Conservation (phyloP, 2,329 filamentous ascomycete species). For the Podosphaera aphanis region DNA sequence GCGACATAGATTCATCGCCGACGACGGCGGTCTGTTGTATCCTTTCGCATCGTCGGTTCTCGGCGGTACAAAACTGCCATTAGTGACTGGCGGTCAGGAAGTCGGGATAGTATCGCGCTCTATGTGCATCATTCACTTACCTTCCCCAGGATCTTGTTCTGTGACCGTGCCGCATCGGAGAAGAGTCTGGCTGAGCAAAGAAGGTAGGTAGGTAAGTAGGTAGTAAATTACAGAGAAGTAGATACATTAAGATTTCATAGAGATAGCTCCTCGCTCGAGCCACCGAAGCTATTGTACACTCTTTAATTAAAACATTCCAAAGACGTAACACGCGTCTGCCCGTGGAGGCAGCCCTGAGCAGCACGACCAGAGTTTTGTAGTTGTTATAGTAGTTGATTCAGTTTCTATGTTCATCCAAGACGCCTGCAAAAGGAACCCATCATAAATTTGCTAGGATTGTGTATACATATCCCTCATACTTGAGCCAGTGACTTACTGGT, state of each 20-base stretch:
- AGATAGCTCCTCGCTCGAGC: neutral
- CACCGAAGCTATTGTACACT: neutral
- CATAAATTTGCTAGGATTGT: neutral
- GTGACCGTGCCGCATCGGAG: too few relatives aligned
- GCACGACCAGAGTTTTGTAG: neutral
- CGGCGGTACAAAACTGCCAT: too few relatives aligned
- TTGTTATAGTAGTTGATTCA: too few relatives aligned
- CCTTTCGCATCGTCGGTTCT: too few relatives aligned
- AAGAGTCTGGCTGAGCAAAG: too few relatives aligned
- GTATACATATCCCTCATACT: neutral
- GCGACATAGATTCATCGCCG: too few relatives aligned
- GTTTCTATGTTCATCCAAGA: neutral
- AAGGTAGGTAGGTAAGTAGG: too few relatives aligned
- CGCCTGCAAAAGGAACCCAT: neutral
- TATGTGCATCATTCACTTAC: too few relatives aligned
- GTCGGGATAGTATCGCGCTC: too few relatives aligned
- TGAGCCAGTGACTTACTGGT: neutral
- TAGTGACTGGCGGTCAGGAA: too few relatives aligned
- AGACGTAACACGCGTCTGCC: neutral
- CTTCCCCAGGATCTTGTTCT: too few relatives aligned
- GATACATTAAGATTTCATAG: neutral
- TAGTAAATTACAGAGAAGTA: neutral
- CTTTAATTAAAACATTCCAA: neutral
- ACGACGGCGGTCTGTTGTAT: too few relatives aligned
- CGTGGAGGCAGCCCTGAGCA: neutral